Evolutionary conservation across 345 rosid species (phyloP).

Genomic region (Eucalyptus globulus): DNA sequence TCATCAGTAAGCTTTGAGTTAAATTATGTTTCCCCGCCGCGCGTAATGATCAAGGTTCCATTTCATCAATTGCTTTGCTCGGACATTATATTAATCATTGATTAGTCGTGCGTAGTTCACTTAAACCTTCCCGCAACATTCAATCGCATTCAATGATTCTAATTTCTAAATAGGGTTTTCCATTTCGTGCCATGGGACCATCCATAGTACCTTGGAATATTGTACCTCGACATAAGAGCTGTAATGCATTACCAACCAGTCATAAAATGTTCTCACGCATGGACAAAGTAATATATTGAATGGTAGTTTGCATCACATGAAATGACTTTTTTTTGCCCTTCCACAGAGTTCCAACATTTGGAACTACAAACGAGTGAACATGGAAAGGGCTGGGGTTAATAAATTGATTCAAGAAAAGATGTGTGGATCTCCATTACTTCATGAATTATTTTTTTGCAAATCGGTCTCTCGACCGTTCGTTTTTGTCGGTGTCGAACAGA

Average conservation of each 20-base stretch:
- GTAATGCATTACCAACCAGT: background rate
- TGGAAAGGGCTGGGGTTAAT: background rate
- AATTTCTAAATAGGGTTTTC: background rate
- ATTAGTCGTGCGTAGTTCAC: background rate
- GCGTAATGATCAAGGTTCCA: background rate
- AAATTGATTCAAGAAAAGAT: background rate
- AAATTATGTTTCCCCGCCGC: background rate
- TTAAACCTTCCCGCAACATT: background rate
- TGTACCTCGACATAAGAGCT: background rate
- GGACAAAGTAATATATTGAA: background rate
- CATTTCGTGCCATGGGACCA: background rate
- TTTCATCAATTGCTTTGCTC: background rate
- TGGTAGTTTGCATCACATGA: background rate
- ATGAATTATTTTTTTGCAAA: background rate
- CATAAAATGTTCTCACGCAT: background rate
- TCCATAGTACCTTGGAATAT: background rate
- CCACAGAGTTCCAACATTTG: background rate
- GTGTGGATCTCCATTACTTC: background rate
- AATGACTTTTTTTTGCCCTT: background rate
- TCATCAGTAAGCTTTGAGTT: background rate
- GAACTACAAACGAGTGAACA: background rate
- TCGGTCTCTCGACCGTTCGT: background rate
- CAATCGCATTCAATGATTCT: background rate
- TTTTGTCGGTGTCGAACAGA: background rate
- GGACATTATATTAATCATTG: background rate